Evolutionary conservation across 495 filamentous ascomycete genomes (phyloP).

Genomic region (Neurospora terricola): DNA sequence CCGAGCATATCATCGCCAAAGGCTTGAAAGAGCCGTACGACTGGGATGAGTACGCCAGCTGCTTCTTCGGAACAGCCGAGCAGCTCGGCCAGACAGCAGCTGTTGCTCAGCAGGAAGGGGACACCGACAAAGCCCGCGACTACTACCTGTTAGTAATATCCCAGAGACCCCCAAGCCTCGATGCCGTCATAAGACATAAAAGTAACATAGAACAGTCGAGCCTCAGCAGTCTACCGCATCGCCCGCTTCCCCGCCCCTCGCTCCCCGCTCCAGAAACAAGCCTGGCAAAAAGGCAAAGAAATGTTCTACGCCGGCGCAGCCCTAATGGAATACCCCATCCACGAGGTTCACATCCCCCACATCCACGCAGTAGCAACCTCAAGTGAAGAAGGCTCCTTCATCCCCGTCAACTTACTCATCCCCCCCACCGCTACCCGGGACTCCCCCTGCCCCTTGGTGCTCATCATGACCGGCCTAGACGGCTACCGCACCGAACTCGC

Average conservation of each 20-base stretch:
- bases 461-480: slow-evolving; percentile 63
- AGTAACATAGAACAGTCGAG: slow-evolving; percentile 24
- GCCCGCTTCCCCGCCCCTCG: slow-evolving; percentile 46
- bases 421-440: slow-evolving; percentile 25
- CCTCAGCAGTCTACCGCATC: slow-evolving; percentile 60
- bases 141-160: slow-evolving; percentile 35
- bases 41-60: slow-evolving; percentile 53
- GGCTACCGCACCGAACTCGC: slow-evolving; percentile 65
- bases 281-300: slow-evolving; percentile 52
- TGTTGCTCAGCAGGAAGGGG: slow-evolving; percentile 33
- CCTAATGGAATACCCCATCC: slow-evolving; percentile 42
- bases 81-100: slow-evolving; percentile 39
- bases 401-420: slow-evolving; percentile 51
- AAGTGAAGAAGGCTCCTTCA: slow-evolving; percentile 6
- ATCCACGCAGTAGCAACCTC: slow-evolving; percentile 20
- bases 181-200: not conserved
- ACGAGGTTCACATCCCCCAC: slow-evolving; percentile 50
- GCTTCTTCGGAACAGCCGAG: slow-evolving; percentile 50
- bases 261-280: slow-evolving; percentile 38
- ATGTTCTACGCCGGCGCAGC: slow-evolving; percentile 17
- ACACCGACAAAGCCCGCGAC: slow-evolving; percentile 41
- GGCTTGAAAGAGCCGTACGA: slow-evolving; percentile 26
- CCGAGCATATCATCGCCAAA: slow-evolving; percentile 40
- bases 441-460: slow-evolving; percentile 43
- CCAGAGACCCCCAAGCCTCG: not conserved